Conservation (phyloP, 345 rosid genomes). For the Gossypium stocksii region DNA sequence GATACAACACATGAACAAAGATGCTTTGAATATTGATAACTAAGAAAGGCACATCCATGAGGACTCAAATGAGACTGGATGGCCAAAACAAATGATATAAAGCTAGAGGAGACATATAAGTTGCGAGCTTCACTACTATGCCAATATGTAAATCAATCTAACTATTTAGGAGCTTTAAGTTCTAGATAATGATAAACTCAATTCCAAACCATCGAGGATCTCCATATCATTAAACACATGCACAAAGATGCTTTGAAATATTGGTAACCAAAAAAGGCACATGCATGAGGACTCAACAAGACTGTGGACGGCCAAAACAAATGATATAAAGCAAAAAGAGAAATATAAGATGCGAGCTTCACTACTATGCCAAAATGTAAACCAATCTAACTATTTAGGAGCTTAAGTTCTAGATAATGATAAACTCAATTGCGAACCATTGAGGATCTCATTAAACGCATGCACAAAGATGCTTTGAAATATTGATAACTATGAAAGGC, state of each 20-base stretch:
- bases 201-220: not conserved
- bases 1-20: not conserved
- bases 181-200: not conserved
- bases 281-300: too few species aligned
- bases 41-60: not conserved
- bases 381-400: too few species aligned
- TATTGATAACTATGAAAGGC: not conserved
- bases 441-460: not conserved
- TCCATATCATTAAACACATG: too few species aligned
- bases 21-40: not conserved
- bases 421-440: too few species aligned
- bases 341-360: too few species aligned
- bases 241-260: too few species aligned
- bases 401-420: too few species aligned
- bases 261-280: too few species aligned
- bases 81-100: not conserved
- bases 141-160: too few species aligned
- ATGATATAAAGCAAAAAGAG: not conserved
- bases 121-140: not conserved
- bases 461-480: not conserved
- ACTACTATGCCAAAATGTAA: too few species aligned
- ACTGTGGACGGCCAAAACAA: not conserved
- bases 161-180: not conserved
- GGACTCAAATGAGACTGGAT: not conserved
- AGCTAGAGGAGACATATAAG: not conserved